Evolutionary conservation across 495 filamentous ascomycete species (phyloP).

Genomic region (Hypoxylon rickii): DNA sequence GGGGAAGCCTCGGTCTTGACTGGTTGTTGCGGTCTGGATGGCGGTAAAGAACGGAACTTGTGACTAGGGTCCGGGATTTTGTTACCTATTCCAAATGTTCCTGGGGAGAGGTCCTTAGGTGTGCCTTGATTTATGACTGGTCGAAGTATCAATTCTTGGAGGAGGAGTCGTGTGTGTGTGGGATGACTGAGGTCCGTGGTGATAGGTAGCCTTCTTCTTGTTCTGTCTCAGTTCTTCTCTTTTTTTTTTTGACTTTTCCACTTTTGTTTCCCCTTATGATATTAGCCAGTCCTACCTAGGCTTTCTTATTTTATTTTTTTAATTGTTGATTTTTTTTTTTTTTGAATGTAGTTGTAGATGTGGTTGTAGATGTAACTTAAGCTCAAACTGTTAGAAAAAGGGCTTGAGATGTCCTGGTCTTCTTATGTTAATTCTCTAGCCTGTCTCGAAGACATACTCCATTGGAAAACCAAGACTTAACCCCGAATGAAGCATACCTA

Average conservation of each 20-base stretch:
- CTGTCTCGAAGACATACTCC: neutral
- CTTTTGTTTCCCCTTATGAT: no score
- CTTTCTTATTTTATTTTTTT: no score
- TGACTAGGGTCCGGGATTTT: constrained; percentile 6
- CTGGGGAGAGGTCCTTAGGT: neutral
- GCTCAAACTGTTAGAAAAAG: no score
- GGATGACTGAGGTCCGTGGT: neutral
- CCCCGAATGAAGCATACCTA: constrained; percentile 15
- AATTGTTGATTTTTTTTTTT: no score
- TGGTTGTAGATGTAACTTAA: no score
- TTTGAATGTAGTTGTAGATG: no score
- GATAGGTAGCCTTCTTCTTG: no score
- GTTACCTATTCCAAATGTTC: constrained; percentile 7
- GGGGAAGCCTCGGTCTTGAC: constrained; percentile 25
- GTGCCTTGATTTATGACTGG: no score
- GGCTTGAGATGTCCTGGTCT: no score
- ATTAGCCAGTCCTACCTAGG: no score
- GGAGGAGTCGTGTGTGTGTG: neutral
- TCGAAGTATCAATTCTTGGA: neutral
- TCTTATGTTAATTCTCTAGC: neutral
- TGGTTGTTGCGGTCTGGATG: neutral
- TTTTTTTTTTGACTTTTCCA: no score
- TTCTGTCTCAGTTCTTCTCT: no score
- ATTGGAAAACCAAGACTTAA: neutral
- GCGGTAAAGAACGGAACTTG: constrained; percentile 12